Conservation (phyloP, 352 stramenopile genomes). For the Phytopythium litorale region DNA sequence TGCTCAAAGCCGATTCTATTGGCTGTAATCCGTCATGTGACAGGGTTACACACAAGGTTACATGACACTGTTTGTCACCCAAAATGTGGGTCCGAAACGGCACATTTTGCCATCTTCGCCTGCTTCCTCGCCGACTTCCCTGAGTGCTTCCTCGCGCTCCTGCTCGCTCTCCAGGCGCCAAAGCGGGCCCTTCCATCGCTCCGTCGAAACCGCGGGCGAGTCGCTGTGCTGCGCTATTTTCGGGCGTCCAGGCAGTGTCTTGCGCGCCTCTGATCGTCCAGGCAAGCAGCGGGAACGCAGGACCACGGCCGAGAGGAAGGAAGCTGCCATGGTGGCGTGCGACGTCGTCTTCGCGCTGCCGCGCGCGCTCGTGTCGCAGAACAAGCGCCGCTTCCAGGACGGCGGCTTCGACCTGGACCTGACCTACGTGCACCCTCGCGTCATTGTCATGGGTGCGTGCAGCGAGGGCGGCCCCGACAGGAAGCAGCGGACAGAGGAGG, state of each 20-base stretch:
- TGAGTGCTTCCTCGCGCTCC: background rate
- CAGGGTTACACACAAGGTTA: background rate
- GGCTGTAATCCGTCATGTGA: background rate
- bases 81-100: too few relatives aligned
- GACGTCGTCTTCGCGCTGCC: slow-evolving; percentile 41
- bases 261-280: background rate
- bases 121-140: too few relatives aligned
- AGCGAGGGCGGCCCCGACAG: too few relatives aligned
- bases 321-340: slow-evolving; percentile 22
- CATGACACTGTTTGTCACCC: background rate
- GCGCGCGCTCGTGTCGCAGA: slow-evolving; percentile 70
- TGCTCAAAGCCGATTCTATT: background rate
- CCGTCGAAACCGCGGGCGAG: background rate
- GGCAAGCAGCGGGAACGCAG: background rate
- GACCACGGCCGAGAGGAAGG: background rate
- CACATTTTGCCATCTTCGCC: too few relatives aligned
- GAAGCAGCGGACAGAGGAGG: background rate
- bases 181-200: background rate
- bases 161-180: background rate
- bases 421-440: slow-evolving; percentile 63
- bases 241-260: background rate
- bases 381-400: slow-evolving; percentile 62
- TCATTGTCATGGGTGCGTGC: slow-evolving; percentile 73
- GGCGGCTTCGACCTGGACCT: slow-evolving; percentile 69
- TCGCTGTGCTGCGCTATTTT: background rate